A percentile compares a stretch with the other conserved stretches of the same genome.
These are phyloP conservation scores for Dictyophora rubrovolvata DNA, from an alignment of 768 basidiomycete genomes.

Conservation along the genomic window DNA sequence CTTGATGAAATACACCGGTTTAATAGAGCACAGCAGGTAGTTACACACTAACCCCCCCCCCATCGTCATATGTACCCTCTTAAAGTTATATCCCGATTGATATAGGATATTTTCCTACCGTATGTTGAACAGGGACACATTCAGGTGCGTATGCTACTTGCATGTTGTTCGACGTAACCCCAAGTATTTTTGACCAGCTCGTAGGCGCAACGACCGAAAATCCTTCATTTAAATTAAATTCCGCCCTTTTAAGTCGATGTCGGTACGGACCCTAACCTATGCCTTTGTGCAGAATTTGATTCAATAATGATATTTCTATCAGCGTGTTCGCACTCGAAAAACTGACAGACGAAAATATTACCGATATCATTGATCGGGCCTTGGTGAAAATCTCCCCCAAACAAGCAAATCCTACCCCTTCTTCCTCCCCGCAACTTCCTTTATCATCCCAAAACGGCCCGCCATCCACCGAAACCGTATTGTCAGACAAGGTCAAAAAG, in stretches of 20 bases:
- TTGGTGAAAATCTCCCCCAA: constrained; percentile 25
- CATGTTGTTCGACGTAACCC: neutral
- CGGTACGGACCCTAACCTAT: constrained; percentile 35
- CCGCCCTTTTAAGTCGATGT: constrained; percentile 65
- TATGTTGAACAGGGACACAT: constrained; percentile 71
- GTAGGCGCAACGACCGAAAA: constrained; percentile 87
- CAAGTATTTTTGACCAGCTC: constrained; percentile 28
- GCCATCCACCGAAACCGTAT: constrained; percentile 22
- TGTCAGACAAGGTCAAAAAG: constrained; percentile 37
- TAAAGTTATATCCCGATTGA: constrained; percentile 1
- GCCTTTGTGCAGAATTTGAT: constrained; percentile 8
- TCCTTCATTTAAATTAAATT: constrained; percentile 73
- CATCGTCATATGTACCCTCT: neutral
- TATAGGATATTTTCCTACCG: constrained; percentile 69
- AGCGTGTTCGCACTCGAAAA: constrained; percentile 70
- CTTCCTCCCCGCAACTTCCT: constrained; percentile 6
- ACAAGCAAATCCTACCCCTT: constrained; percentile 6
- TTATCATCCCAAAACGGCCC: neutral
- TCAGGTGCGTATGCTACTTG: constrained; percentile 31
- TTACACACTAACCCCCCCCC: neutral
- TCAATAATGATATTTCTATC: constrained; percentile 14
- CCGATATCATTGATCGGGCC: constrained; percentile 47
- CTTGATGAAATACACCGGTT: constrained; percentile 81
- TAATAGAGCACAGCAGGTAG: constrained; percentile 59
- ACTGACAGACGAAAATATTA: constrained; percentile 53